Conservation (phyloP, 306 rosid genomes). For the Medicago ruthenica region DNA sequence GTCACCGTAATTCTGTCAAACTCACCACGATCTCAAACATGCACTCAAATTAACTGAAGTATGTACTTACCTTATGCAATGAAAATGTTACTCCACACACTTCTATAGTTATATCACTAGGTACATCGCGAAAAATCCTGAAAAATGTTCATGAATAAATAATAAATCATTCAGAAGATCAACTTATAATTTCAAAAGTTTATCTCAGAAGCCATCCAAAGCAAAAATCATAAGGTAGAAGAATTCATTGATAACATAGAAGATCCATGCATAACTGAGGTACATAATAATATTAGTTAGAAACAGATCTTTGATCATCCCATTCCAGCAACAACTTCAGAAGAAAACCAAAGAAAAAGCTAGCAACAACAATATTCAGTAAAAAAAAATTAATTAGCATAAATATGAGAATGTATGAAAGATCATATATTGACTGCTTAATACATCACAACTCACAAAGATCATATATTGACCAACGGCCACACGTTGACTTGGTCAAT, state of each 20-base stretch:
- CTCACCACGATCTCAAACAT: neutral
- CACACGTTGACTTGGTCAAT: neutral
- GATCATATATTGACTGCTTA: neutral
- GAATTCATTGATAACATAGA: conserved; percentile 21
- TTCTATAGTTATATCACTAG: conserved; percentile 90
- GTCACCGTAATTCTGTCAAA: neutral
- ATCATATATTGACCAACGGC: neutral
- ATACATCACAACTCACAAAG: conserved; percentile 18
- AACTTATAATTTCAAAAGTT: conserved; percentile 5
- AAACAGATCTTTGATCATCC: conserved; percentile 38
- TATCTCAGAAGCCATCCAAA: neutral
- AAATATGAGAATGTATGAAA: conserved; percentile 13
- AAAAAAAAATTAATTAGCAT: conserved; percentile 38
- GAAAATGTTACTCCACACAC: conserved; percentile 80
- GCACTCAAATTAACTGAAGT: conserved; percentile 25
- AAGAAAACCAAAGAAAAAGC: conserved; percentile 21
- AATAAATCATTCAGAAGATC: conserved; percentile 40
- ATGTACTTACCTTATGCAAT: conserved; percentile 74
- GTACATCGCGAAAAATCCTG: conserved; percentile 99
- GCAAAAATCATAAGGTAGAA: conserved; percentile 7
- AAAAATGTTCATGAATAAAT: conserved; percentile 39
- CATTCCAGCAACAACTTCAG: conserved; percentile 35
- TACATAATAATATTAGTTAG: neutral
- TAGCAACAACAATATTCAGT: neutral
- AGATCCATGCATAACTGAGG: conserved; percentile 36